Conservation (phyloP, 345 rosid species). For the Theobroma cacao region DNA sequence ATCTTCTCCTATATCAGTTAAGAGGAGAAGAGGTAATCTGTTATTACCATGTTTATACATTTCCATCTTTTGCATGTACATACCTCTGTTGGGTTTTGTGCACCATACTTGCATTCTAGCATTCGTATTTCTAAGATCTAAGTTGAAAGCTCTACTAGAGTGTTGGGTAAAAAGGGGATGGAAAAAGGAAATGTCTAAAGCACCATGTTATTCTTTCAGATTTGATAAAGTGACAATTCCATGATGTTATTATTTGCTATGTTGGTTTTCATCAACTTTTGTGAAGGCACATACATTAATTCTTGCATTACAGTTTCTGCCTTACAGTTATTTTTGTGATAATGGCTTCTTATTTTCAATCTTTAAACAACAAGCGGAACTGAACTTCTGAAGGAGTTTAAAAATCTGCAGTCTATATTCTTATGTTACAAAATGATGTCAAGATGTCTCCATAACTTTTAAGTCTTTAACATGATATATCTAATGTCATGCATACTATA, state of each 20-base stretch:
- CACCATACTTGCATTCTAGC: neutral
- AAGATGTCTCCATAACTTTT: neutral
- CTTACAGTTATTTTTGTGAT: neutral
- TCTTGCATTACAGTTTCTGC: neutral
- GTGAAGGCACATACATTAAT: neutral
- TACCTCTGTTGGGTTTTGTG: neutral
- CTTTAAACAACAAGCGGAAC: neutral
- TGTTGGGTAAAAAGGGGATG: neutral
- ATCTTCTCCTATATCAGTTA: slow-evolving; percentile 75
- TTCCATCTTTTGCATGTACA: neutral
- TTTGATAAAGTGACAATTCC: neutral
- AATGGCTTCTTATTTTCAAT: neutral
- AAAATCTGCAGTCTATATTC: slow-evolving; percentile 1
- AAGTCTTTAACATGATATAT: neutral
- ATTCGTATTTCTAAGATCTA: neutral
- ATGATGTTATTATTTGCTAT: neutral
- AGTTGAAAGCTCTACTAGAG: neutral
- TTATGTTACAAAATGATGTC: neutral
- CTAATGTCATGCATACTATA: slow-evolving; percentile 6
- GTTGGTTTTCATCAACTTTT: neutral
- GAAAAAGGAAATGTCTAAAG: neutral
- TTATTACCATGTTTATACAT: slow-evolving; percentile 5
- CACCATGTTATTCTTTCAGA: neutral
- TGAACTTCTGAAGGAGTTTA: neutral
- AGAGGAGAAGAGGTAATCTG: slow-evolving; percentile 56